Conservation (phyloP, 805 yeast species). For the Yarrowia divulgata region DNA sequence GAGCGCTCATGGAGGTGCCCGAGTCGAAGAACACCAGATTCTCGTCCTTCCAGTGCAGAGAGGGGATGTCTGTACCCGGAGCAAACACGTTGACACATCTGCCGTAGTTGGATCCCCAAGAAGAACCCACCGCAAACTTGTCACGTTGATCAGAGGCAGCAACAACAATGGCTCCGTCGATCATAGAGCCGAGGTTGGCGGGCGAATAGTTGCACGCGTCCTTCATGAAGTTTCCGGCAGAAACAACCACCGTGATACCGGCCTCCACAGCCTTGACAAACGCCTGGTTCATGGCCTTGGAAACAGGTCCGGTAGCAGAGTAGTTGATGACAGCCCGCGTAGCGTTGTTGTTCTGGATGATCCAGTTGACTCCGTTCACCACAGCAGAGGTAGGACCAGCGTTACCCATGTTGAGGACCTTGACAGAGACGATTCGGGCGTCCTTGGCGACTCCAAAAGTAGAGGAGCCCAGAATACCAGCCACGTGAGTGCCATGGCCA, state of each 20-base stretch:
- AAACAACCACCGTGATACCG: conserved; percentile 91
- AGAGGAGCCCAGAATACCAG: conserved; percentile 70
- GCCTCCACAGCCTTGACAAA: conserved; percentile 88
- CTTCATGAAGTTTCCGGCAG: conserved; percentile 94
- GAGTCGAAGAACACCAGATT: conserved; percentile 53
- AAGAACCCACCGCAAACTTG: conserved; percentile 60
- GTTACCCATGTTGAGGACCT: conserved; percentile 65
- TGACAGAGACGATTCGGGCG: conserved; percentile 43
- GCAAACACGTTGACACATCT: conserved; percentile 95
- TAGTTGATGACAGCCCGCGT: conserved; percentile 62
- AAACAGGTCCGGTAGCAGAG: conserved; percentile 94
- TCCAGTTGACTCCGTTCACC: conserved; percentile 66
- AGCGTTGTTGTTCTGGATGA: conserved; percentile 77
- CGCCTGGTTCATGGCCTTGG: conserved; percentile 85
- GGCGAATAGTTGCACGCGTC: conserved; percentile 95
- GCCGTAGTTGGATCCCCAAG: conserved; percentile 92
- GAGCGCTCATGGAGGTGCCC: conserved; percentile 99
- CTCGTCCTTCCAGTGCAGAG: conserved; percentile 53
- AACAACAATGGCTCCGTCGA: conserved; percentile 71
- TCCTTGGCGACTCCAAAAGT: conserved; percentile 22
- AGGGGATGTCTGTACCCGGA: conserved; percentile 89
- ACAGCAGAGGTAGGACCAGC: conserved; percentile 66
- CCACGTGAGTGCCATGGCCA: conserved; percentile 97
- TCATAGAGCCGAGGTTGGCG: conserved; percentile 63
- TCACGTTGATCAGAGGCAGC: conserved; percentile 94